Conservation (phyloP, 163 green algal species). For the Volvox carteri region DNA sequence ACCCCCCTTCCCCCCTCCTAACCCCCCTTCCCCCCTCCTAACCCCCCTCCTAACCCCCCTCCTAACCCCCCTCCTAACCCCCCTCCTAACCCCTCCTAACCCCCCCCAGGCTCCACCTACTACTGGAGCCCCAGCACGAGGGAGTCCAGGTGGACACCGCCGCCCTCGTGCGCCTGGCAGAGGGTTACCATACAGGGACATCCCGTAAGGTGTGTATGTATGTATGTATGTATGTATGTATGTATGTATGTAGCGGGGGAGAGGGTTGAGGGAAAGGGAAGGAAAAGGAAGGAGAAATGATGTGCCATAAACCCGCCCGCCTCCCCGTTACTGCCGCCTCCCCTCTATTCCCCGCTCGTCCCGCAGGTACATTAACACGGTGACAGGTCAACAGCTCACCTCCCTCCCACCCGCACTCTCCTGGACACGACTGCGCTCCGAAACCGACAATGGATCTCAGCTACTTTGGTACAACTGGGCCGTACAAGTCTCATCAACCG, state of each 20-base stretch:
- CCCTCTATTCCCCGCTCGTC: background rate
- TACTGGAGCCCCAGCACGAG: constrained; percentile 56
- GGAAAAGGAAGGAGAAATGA: background rate
- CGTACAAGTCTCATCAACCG: background rate
- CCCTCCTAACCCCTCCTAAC: too few relatives aligned
- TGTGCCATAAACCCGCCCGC: background rate
- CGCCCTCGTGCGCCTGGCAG: constrained; percentile 65
- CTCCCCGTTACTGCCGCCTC: background rate
- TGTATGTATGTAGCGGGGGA: background rate
- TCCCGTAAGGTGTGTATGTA: constrained; percentile 17
- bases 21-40: too few relatives aligned
- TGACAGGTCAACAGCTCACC: constrained; percentile 41
- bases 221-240: too few relatives aligned
- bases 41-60: too few relatives aligned
- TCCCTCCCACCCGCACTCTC: background rate
- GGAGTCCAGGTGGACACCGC: constrained; percentile 60
- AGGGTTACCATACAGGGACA: constrained; percentile 35
- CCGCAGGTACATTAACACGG: constrained; percentile 38
- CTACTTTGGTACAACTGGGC: constrained; percentile 39
- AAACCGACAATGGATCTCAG: background rate
- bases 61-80: too few relatives aligned
- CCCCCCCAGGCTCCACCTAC: too few relatives aligned
- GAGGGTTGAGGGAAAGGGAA: background rate
- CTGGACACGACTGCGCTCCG: constrained; percentile 13
- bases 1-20: too few relatives aligned